A percentile compares a stretch with the other conserved stretches of the same genome.
Evolutionary conservation across 257 asterid genomes (phyloP).

Genomic region (Cruciata laevipes): DNA sequence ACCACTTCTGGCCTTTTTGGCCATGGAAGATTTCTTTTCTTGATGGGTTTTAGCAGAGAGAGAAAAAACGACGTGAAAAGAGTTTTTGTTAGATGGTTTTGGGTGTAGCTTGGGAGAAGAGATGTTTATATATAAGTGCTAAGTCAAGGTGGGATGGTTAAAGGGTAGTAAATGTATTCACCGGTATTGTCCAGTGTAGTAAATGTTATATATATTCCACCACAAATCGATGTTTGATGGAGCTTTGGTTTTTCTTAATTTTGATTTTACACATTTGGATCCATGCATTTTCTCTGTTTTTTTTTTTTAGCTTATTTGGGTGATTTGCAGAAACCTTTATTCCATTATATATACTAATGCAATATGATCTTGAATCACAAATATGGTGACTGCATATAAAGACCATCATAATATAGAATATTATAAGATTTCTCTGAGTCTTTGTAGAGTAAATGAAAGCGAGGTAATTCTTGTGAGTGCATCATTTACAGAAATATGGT

Average conservation of each 20-base stretch:
- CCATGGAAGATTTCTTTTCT: not conserved
- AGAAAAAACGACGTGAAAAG: no score
- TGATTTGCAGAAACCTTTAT: not conserved
- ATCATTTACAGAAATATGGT: not conserved
- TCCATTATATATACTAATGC: no score
- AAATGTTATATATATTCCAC: slow-evolving; percentile 13
- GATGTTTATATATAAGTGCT: not conserved
- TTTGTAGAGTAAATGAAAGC: not conserved
- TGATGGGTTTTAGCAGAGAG: not conserved
- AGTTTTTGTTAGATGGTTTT: not conserved
- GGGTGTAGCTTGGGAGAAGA: no score
- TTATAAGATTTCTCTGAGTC: not conserved
- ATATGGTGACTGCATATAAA: no score
- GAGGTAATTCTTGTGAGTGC: not conserved
- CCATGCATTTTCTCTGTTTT: not conserved
- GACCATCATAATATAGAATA: no score
- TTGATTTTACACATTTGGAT: not conserved
- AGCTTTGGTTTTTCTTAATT: not conserved
- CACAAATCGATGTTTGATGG: slow-evolving; percentile 13
- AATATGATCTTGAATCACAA: not conserved
- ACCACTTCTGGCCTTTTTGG: not conserved
- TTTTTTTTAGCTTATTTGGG: not conserved
- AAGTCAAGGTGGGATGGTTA: slow-evolving; percentile 19
- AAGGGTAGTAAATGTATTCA: slow-evolving; percentile 36
- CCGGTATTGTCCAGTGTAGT: slow-evolving; percentile 19